phyloP scores from a whole-genome alignment of 1,139 yeast species.

The Pneumocystis wakefieldiae region DNA sequence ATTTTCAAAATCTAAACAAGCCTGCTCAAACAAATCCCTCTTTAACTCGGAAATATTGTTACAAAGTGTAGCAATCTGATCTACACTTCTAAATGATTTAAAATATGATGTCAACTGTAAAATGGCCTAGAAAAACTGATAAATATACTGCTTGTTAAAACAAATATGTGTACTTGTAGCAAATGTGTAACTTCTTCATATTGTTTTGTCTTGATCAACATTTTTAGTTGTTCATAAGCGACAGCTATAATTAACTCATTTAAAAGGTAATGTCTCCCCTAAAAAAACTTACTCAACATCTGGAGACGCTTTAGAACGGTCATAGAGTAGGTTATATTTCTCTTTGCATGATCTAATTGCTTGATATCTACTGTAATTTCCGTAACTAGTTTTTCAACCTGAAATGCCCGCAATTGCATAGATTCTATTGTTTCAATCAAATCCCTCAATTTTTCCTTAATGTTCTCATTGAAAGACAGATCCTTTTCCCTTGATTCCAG shows the following conservation, averaged over 20 bases:
- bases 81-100: conserved; percentile 68
- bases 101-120: conserved; percentile 64
- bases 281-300: conserved; percentile 34
- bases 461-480: conserved; percentile 11
- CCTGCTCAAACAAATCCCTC: conserved; percentile 50
- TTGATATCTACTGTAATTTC: conserved; percentile 64
- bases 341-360: conserved; percentile 63
- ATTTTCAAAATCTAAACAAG: conserved; percentile 58
- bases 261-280: not conserved
- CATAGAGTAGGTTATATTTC: conserved; percentile 68
- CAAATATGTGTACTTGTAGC: not conserved
- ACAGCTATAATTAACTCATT: conserved; percentile 27
- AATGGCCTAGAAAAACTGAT: conserved; percentile 53
- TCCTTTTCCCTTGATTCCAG: conserved; percentile 8
- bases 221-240: conserved; percentile 53
- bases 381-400: conserved; percentile 7
- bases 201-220: conserved; percentile 33
- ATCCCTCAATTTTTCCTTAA: conserved; percentile 26
- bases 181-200: conserved; percentile 34
- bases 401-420: conserved; percentile 35
- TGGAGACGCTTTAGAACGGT: conserved; percentile 75
- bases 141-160: conserved; percentile 24
- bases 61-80: conserved; percentile 60
- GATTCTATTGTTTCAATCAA: conserved; percentile 29
- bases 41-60: conserved; percentile 50